Conservation (phyloP, 1,139 yeast species). For the Yamadazyma atmosphaerica region DNA sequence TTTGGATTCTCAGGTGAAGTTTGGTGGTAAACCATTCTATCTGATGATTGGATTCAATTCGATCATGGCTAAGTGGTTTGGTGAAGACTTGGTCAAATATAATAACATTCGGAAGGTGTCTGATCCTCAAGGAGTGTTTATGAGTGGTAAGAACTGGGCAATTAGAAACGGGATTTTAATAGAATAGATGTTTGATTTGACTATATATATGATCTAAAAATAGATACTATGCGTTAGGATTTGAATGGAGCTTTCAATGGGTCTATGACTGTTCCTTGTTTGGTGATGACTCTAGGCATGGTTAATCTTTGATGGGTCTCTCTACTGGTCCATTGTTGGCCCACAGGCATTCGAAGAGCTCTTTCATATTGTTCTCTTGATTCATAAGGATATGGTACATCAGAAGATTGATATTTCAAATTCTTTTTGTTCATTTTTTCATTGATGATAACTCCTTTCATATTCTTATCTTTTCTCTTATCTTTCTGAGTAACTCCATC, state of each 20-base stretch:
- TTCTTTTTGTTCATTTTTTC: slow-evolving; percentile 85
- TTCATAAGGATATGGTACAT: slow-evolving; percentile 94
- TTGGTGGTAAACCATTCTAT: slow-evolving; percentile 56
- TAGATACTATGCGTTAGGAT: slow-evolving; percentile 17
- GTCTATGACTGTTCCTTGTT: slow-evolving; percentile 87
- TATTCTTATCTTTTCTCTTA: slow-evolving; percentile 73
- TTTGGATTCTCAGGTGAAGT: slow-evolving; percentile 36
- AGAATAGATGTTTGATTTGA: slow-evolving; percentile 11
- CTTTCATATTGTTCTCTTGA: slow-evolving; percentile 93
- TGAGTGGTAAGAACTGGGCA: slow-evolving; percentile 79
- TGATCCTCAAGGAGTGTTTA: slow-evolving; percentile 82
- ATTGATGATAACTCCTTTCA: slow-evolving; percentile 83
- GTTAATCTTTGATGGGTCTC: slow-evolving; percentile 84
- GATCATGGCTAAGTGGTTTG: slow-evolving; percentile 77
- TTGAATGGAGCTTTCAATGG: slow-evolving; percentile 78
- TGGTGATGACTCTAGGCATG: slow-evolving; percentile 84
- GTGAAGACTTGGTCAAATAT: slow-evolving; percentile 62
- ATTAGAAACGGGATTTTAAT: slow-evolving; percentile 69
- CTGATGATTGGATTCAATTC: slow-evolving; percentile 80
- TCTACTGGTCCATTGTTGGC: slow-evolving; percentile 94
- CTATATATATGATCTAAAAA: not conserved
- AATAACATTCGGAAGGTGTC: slow-evolving; percentile 60
- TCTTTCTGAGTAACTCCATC: slow-evolving; percentile 73
- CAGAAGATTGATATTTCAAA: slow-evolving; percentile 77
- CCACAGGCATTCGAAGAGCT: slow-evolving; percentile 92